A percentile compares a stretch with the other conserved stretches of the same genome.
Evolutionary conservation across 192 early-diverging fungal species (phyloP).

Genomic region (Spinellus fusiger): DNA sequence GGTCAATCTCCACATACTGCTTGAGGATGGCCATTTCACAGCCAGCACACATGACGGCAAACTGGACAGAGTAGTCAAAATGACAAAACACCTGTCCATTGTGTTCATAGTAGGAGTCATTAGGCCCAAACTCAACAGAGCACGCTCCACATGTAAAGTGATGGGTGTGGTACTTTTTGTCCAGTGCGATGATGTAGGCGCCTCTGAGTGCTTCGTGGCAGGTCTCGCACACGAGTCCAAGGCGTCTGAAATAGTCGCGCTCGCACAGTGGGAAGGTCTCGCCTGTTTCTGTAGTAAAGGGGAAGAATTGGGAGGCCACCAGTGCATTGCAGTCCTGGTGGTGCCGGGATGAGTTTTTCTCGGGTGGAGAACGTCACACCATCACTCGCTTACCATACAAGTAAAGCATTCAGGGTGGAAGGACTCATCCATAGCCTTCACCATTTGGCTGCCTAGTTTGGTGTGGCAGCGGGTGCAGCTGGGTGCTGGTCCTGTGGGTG

Average conservation of each 20-base stretch:
- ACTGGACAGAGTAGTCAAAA: constrained; percentile 86
- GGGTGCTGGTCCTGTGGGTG: not conserved
- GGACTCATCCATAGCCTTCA: constrained; percentile 76
- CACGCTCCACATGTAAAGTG: constrained; percentile 96
- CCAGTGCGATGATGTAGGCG: constrained; percentile 87
- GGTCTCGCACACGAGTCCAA: constrained; percentile 78
- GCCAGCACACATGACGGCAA: constrained; percentile 89
- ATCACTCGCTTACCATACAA: constrained; percentile 69
- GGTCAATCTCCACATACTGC: constrained; percentile 91
- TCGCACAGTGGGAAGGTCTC: constrained; percentile 69
- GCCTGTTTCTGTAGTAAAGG: constrained; percentile 54
- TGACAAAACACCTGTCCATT: constrained; percentile 90
- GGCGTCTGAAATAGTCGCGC: constrained; percentile 79
- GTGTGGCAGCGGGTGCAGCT: constrained; percentile 48
- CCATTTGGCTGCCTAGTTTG: constrained; percentile 81
- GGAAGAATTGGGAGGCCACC: constrained; percentile 85
- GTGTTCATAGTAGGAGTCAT: constrained; percentile 95
- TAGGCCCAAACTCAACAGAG: constrained; percentile 84
- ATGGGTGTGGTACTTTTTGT: constrained; percentile 93
- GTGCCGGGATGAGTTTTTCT: constrained; percentile 14
- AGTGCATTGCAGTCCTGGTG: constrained; percentile 67
- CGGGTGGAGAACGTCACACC: constrained; percentile 30
- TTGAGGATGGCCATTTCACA: constrained; percentile 92
- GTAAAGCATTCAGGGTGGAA: constrained; percentile 95
- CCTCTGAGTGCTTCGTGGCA: constrained; percentile 87